Conservation (phyloP, 2,329 filamentous ascomycete species). For the Colletotrichum spinosum region DNA sequence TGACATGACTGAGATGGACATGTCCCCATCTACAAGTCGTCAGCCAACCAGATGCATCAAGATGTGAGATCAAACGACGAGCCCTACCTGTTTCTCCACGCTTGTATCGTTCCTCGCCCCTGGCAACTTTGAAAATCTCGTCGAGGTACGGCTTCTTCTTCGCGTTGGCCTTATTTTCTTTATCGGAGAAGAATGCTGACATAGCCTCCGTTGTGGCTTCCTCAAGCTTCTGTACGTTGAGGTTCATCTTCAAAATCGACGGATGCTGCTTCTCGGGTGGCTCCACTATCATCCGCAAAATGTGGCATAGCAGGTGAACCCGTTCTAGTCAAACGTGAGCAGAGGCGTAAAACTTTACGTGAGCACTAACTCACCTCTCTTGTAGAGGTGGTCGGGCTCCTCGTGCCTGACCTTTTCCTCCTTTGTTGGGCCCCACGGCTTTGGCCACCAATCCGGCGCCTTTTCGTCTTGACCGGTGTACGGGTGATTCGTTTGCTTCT, state of each 20-base stretch:
- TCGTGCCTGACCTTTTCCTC: constrained; percentile 72
- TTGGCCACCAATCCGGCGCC: constrained; percentile 76
- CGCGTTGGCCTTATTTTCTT: constrained; percentile 62
- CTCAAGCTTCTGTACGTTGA: constrained; percentile 68
- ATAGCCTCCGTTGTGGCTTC: constrained; percentile 69
- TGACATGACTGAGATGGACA: constrained; percentile 62
- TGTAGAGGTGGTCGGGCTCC: constrained; percentile 80
- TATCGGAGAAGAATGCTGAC: constrained; percentile 68
- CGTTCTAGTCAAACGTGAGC: constrained; percentile 59
- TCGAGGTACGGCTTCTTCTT: constrained; percentile 67
- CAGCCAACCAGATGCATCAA: neutral
- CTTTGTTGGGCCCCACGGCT: constrained; percentile 61
- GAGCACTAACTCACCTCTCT: constrained; percentile 64
- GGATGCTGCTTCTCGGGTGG: constrained; percentile 61
- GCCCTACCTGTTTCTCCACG: constrained; percentile 68
- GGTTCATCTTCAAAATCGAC: constrained; percentile 63
- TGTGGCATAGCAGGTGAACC: constrained; percentile 68
- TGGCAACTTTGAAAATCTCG: constrained; percentile 72
- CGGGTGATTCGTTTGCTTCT: constrained; percentile 80
- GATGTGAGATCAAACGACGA: neutral
- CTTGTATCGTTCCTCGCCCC: constrained; percentile 65
- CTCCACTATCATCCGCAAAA: constrained; percentile 67
- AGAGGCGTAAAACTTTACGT: neutral
- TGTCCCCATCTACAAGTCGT: constrained; percentile 55
- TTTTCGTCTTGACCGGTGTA: constrained; percentile 75